A percentile compares a stretch with the other conserved stretches of the same genome.
Conservation (phyloP, 352 stramenopile species). For the Phytopythium litorale region DNA sequence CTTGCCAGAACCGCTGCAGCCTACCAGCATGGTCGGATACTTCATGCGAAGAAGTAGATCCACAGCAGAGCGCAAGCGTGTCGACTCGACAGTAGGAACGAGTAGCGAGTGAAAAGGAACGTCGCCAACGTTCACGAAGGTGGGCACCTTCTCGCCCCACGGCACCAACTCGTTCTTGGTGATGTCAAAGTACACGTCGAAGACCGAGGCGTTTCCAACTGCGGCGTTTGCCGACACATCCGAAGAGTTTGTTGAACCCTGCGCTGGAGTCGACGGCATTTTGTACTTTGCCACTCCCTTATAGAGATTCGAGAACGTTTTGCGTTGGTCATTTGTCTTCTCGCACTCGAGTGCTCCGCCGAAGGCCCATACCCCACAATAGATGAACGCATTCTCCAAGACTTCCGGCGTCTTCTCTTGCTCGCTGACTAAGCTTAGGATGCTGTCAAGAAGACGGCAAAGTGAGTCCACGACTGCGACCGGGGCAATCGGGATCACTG, state of each 20-base stretch:
- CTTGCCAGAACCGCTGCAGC: constrained; percentile 83
- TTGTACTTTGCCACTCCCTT: constrained; percentile 79
- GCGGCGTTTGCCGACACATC: constrained; percentile 13
- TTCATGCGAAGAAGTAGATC: constrained; percentile 43
- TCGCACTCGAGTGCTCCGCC: constrained; percentile 92
- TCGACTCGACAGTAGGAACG: constrained; percentile 78
- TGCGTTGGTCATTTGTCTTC: constrained; percentile 51
- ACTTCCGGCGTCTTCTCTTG: constrained; percentile 82
- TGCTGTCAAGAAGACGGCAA: constrained; percentile 92
- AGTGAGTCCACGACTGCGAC: constrained; percentile 88
- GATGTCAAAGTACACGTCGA: constrained; percentile 80
- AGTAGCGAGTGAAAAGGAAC: constrained; percentile 57
- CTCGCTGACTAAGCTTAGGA: constrained; percentile 74
- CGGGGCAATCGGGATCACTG: constrained; percentile 46
- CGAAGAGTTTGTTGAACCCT: constrained; percentile 7
- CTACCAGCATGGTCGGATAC: constrained; percentile 73
- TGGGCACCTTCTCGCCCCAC: constrained; percentile 70
- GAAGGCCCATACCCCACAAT: constrained; percentile 95
- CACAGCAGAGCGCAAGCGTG: constrained; percentile 58
- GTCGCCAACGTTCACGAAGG: constrained; percentile 26
- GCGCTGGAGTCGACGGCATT: constrained; percentile 15
- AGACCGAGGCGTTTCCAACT: constrained; percentile 33
- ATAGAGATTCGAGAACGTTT: constrained; percentile 52
- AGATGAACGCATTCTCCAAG: constrained; percentile 95
- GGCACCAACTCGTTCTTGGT: constrained; percentile 67